Evolutionary conservation across 2,329 filamentous ascomycete species (phyloP).

Genomic region (Cryphonectria nitschkei): DNA sequence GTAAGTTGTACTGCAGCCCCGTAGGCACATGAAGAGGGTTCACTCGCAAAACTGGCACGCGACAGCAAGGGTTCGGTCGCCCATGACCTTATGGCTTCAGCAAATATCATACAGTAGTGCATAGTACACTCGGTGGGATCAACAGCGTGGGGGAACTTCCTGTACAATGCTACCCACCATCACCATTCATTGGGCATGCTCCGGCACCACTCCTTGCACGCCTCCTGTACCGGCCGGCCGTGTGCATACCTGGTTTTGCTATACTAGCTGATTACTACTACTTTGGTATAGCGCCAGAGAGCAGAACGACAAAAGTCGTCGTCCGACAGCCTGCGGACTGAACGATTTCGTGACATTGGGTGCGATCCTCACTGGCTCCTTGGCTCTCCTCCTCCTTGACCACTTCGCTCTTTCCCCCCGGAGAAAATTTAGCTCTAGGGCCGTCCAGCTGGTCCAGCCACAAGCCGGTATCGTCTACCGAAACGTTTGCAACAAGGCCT

Average conservation of each 20-base stretch:
- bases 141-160: constrained; percentile 21
- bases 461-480: constrained; percentile 12
- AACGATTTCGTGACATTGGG: not conserved
- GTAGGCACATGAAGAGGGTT: not conserved
- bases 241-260: not conserved
- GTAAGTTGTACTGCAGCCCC: not conserved
- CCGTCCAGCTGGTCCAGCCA: not conserved
- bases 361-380: not conserved
- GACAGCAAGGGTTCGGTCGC: not conserved
- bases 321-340: not conserved
- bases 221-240: constrained; percentile 8
- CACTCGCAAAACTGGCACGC: not conserved
- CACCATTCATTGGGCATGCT: not conserved
- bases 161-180: constrained; percentile 10
- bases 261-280: not conserved
- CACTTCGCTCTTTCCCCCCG: too few species aligned
- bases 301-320: not conserved
- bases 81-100: constrained; percentile 19
- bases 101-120: constrained; percentile 4
- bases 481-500: constrained; percentile 12
- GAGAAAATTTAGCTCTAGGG: not conserved
- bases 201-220: not conserved
- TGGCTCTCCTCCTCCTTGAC: not conserved
- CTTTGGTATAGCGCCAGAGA: not conserved
- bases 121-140: constrained; percentile 10